phyloP scores from a whole-genome alignment of 805 yeast genomes.

The Saccharomyces jurei region DNA sequence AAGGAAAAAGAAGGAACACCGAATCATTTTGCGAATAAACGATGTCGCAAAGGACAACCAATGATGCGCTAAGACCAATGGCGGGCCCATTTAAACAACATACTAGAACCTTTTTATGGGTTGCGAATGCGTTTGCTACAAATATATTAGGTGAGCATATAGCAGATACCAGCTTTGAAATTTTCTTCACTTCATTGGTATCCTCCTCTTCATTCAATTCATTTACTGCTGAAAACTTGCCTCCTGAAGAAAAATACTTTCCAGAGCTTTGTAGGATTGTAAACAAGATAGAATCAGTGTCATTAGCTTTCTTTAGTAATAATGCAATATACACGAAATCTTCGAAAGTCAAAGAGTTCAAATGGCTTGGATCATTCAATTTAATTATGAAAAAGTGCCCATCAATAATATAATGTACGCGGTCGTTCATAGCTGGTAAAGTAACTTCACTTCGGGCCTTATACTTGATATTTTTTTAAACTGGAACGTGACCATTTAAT shows the following conservation, averaged over 20 bases:
- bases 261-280: slow-evolving; percentile 70
- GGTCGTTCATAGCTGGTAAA: background rate
- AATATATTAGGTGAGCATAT: slow-evolving; percentile 60
- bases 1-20: slow-evolving; percentile 62
- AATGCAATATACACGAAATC: slow-evolving; percentile 57
- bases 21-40: slow-evolving; percentile 55
- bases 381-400: slow-evolving; percentile 49
- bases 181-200: slow-evolving; percentile 8
- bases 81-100: slow-evolving; percentile 83
- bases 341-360: slow-evolving; percentile 60
- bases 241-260: slow-evolving; percentile 75
- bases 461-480: background rate
- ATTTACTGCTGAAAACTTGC: slow-evolving; percentile 36
- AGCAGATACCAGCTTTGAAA: slow-evolving; percentile 37
- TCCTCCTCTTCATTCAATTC: slow-evolving; percentile 1
- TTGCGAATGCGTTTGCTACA: slow-evolving; percentile 55
- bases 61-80: slow-evolving; percentile 65
- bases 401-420: slow-evolving; percentile 10
- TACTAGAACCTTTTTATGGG: slow-evolving; percentile 62
- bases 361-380: slow-evolving; percentile 49
- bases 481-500: background rate
- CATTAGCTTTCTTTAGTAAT: slow-evolving; percentile 52
- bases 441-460: background rate
- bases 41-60: slow-evolving; percentile 66
- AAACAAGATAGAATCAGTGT: slow-evolving; percentile 48